phyloP scores from a whole-genome alignment of 176 grass and related monocot species.

The Aechmea fasciata region DNA sequence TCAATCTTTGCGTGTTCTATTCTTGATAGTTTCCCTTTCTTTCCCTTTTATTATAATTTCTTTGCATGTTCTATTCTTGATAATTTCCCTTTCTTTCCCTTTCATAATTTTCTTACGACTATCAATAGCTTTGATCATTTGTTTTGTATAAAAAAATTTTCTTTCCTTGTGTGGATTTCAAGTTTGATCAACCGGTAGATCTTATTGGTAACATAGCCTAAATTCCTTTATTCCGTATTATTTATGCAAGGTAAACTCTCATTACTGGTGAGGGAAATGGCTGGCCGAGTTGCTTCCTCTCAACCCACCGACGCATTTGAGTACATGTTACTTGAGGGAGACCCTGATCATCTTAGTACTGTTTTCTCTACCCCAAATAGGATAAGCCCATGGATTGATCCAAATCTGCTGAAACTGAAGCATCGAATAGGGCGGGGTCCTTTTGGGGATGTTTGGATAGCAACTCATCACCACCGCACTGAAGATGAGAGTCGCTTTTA shows the following conservation, averaged over 20 bases:
- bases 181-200: not conserved
- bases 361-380: slow-evolving; percentile 58
- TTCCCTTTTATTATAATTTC: not conserved
- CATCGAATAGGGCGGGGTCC: slow-evolving; percentile 86
- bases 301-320: slow-evolving; percentile 54
- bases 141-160: not conserved
- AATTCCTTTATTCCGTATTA: not conserved
- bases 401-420: slow-evolving; percentile 49
- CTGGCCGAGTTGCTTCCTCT: slow-evolving; percentile 31
- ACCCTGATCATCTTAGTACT: slow-evolving; percentile 52
- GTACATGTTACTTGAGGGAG: slow-evolving; percentile 84
- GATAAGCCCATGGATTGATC: slow-evolving; percentile 80
- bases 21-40: too few species aligned
- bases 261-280: slow-evolving; percentile 28
- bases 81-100: not conserved
- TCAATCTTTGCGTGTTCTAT: too few species aligned
- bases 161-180: not conserved
- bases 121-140: not conserved
- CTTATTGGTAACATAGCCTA: not conserved
- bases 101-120: not conserved
- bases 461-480: slow-evolving; percentile 59
- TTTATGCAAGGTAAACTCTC: slow-evolving; percentile 1
- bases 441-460: slow-evolving; percentile 92
- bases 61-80: too few species aligned
- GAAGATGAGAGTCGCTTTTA: slow-evolving; percentile 61